Evolutionary conservation across 495 filamentous ascomycete genomes (phyloP), one percentile per base, ranked within the genome.

Genomic region (Xylaria bambusicola): DNA sequence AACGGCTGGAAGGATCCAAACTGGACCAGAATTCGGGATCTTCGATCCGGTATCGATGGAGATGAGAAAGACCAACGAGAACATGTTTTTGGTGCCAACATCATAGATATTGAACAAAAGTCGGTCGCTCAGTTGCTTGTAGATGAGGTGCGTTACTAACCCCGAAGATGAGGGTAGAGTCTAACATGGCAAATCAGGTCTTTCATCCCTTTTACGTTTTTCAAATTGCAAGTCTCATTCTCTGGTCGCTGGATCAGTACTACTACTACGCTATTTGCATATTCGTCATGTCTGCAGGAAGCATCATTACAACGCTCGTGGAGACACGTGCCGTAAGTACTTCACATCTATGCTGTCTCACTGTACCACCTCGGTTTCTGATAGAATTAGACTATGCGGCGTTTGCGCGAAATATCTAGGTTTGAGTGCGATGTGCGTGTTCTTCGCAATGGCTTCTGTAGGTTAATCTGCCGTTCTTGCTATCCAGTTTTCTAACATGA

Each of bases 121-220:
- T 87, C 87, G 6, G 75, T 88, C 45, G 78, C 81, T 33, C 91
- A 93, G 63, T 81, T 99, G 48, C 84, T 99, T 21, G 76, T 96
- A 18, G 93, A 98, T 68, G 95, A 98, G 76, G 91, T 93, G 71
- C 60, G 81, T 75, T 38, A n/a, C 38, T 18, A 48, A 35, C 29
- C 5, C 15, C 6, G 12, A 35, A 13, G 18, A 17, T 35, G n/a
- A 23, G 46, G 41, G 26, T 26, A 29, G 10, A 52, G 13, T 45
- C 61, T 70, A 48, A 65, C 54, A 52, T 41, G 20, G 17, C 38
- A n/a, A 13, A 48, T 41, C 62, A 94, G 88, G 91, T 88, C 3
- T 91, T 99, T 69, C 94, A 98, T 68, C 95, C 95, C 2, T 98
- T 99, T 75, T 99, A 98, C 67, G 87, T 97, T 35, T 99, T 99